Percentiles rank a stretch among this genome's conserved stretches.
Evolutionary conservation across 148 eudicot genomes (phyloP).

Genomic region (Spergularia marina): DNA sequence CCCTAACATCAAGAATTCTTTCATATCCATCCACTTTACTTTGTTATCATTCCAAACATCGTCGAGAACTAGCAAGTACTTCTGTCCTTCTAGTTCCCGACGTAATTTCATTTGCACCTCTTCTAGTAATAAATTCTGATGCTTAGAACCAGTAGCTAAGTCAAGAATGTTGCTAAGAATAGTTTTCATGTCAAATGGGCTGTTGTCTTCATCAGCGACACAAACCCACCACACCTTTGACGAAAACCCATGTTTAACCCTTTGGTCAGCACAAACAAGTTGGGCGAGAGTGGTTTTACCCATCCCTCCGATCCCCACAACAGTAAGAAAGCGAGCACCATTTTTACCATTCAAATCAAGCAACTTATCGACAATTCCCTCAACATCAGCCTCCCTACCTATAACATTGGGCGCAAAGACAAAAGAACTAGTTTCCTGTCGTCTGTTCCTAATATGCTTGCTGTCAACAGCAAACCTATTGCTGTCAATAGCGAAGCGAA

Average conservation of each 20-base stretch:
- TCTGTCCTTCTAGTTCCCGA: neutral
- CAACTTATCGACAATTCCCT: neutral
- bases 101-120: neutral
- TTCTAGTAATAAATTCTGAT: neutral
- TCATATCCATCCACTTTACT: neutral
- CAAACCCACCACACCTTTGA: conserved; percentile 17
- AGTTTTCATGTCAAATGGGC: neutral
- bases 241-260: neutral
- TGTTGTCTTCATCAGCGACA: conserved; percentile 18
- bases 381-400: conserved; percentile 16
- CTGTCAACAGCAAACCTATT: neutral
- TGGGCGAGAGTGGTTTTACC: conserved; percentile 31
- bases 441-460: neutral
- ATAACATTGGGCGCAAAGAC: neutral
- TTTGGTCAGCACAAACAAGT: conserved; percentile 8
- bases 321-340: neutral
- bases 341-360: neutral
- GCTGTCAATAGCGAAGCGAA: neutral
- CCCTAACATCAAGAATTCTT: neutral
- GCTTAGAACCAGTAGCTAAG: neutral
- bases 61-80: conserved; percentile 23
- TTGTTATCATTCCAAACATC: conserved; percentile 25
- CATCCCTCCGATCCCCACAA: conserved; percentile 29
- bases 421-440: conserved; percentile 3
- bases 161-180: conserved; percentile 8